phyloP scores from a whole-genome alignment of 139 green algal species.

The Picochlorum costavermella region DNA sequence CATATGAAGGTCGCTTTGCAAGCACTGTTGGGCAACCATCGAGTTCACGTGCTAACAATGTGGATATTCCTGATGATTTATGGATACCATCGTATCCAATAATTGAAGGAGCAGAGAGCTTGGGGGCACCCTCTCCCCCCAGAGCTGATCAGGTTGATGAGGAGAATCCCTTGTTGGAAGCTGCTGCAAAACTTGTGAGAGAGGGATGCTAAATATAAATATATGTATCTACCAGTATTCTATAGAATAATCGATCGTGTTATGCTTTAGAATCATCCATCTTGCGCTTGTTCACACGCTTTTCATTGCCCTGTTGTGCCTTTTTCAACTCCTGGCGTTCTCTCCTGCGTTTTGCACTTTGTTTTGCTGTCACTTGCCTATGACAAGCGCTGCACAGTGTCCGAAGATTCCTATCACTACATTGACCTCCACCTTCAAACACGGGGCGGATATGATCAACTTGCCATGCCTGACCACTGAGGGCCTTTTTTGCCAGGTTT shows the following conservation, averaged over 20 bases:
- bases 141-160: not conserved
- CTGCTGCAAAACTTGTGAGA: too few relatives aligned
- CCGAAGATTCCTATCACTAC: constrained; percentile 78
- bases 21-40: too few relatives aligned
- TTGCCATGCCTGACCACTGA: constrained; percentile 76
- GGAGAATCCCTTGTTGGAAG: constrained; percentile 1
- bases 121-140: not conserved
- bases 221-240: too few relatives aligned
- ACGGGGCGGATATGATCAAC: constrained; percentile 82
- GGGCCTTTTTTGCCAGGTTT: constrained; percentile 30
- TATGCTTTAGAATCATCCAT: not conserved
- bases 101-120: not conserved
- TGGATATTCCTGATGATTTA: too few relatives aligned
- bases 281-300: not conserved
- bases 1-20: too few relatives aligned
- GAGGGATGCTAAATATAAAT: too few relatives aligned
- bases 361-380: constrained; percentile 42
- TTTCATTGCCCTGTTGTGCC: not conserved
- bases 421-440: constrained; percentile 72
- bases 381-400: constrained; percentile 85
- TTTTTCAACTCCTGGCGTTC: not conserved
- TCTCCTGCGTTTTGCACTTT: constrained; percentile 35
- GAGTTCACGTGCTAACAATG: too few relatives aligned
- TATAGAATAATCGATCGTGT: too few relatives aligned
- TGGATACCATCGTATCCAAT: not conserved